phyloP scores from a whole-genome alignment of 805 yeast species.

The Wickerhamomyces chaumierensis region DNA sequence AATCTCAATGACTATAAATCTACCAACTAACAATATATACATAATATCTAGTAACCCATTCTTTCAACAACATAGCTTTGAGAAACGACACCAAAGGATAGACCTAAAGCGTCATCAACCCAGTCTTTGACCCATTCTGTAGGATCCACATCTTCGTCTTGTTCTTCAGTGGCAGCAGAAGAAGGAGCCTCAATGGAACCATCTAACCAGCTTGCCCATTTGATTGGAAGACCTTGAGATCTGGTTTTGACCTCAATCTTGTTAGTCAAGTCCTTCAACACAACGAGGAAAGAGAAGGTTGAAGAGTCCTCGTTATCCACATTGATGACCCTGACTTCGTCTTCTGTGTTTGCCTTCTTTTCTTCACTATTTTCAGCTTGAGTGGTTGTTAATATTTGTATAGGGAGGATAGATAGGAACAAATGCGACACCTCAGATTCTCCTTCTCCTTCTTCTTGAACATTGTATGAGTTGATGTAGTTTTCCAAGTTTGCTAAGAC shows the following conservation, averaged over 20 bases:
- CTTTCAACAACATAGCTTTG: conserved; percentile 85
- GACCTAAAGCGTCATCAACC: conserved; percentile 68
- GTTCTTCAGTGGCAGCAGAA: conserved; percentile 18
- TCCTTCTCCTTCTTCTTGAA: conserved; percentile 10
- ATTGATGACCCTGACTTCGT: conserved; percentile 21
- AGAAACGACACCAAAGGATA: conserved; percentile 77
- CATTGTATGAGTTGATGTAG: conserved; percentile 36
- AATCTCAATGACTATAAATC: too few relatives aligned
- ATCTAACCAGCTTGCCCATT: conserved; percentile 91
- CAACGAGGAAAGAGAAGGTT: conserved; percentile 50
- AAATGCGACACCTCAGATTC: conserved; percentile 38
- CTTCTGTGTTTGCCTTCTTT: conserved; percentile 8
- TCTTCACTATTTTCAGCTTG: conserved; percentile 1
- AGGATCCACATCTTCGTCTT: conserved; percentile 56
- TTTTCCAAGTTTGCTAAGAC: conserved; percentile 80
- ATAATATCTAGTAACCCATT: conserved; percentile 36
- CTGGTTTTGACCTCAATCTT: conserved; percentile 60
- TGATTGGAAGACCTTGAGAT: conserved; percentile 83
- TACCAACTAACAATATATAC: too few relatives aligned
- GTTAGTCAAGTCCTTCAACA: conserved; percentile 71
- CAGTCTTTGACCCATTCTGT: conserved; percentile 73
- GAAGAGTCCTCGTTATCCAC: conserved; percentile 26
- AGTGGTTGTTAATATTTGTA: conserved; percentile 21
- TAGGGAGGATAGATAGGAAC: conserved; percentile 61
- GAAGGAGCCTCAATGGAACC: conserved; percentile 12